Evolutionary conservation across 257 asterid species (phyloP), one percentile per base, ranked within the genome.

Genomic region (Buddleja alternifolia): DNA sequence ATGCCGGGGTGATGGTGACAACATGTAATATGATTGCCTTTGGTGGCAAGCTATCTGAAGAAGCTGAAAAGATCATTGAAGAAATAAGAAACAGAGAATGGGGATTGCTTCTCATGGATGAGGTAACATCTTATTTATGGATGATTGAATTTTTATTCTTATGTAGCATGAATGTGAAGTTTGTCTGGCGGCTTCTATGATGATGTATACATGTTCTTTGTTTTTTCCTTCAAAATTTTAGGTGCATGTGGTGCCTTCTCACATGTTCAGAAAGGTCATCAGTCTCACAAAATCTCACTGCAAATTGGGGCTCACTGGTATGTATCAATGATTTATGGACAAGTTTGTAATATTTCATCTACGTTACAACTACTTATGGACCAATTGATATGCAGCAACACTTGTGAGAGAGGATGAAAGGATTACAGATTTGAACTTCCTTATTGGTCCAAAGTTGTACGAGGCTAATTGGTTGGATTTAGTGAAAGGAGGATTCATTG

Each of bases 171-270:
- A 59, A 14, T 56, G 23, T 71, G 64, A 45, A 58, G 64, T 24
- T 60, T 57, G 10, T 42, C 17, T 56, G n/a, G n/a, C n/a, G 57
- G 56, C 32, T 59, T 68, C 62, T 68, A 53, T 63, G 50, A 21
- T 71, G 47, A 47, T 36, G 21, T 44, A 45, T 51, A 7, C 46
- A 8, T 80, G 48, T 17, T 53, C 63, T 45, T 48, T 29, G 34
- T n/a, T 29, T 29, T 65, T 61, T 58, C 59, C 32, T 53, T 62
- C 55, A 25, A 67, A 57, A 63, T 44, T 60, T 67, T 74, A 94
- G 99, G 99, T 94, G 80, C 99, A 94, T 1, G 99, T 94, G 75
- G 99, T 91, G 75, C 97, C 97, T 55, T 97, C 99, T 59, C 97
- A 91, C 81, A 94, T 94, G 99, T 94, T 94, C 78, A 90, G 99